phyloP scores from a whole-genome alignment of 2,329 filamentous ascomycete genomes.

The Colletotrichum noveboracense region DNA sequence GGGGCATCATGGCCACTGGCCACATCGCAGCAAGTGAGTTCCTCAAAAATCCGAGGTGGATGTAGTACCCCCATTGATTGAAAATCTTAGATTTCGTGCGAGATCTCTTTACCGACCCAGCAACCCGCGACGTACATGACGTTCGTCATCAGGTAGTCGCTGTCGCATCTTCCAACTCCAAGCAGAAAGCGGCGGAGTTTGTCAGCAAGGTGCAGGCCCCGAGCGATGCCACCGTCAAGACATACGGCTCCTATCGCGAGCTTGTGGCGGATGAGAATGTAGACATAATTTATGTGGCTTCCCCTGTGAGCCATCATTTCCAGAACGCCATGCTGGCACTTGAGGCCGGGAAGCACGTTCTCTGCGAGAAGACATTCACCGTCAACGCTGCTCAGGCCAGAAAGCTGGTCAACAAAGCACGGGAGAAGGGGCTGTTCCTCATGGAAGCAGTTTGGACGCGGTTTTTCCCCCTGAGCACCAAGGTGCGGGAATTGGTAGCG shows the following conservation, averaged over 20 bases:
- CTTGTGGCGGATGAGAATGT: constrained; percentile 79
- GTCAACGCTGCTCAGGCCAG: constrained; percentile 79
- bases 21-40: neutral
- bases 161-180: constrained; percentile 72
- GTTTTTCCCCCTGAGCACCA: constrained; percentile 83
- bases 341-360: constrained; percentile 82
- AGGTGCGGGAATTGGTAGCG: constrained; percentile 69
- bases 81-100: constrained; percentile 36
- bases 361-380: constrained; percentile 91
- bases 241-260: constrained; percentile 83
- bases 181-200: constrained; percentile 72
- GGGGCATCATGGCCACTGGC: neutral
- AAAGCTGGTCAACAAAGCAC: constrained; percentile 74
- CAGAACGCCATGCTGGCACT: constrained; percentile 85
- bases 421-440: constrained; percentile 74
- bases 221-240: constrained; percentile 58
- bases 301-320: constrained; percentile 91
- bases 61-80: neutral
- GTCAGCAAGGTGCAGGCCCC: constrained; percentile 73
- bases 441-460: constrained; percentile 93
- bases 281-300: constrained; percentile 88
- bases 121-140: constrained; percentile 70
- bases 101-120: constrained; percentile 80
- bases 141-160: constrained; percentile 81
- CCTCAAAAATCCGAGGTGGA: neutral